A percentile compares a stretch with the other conserved stretches of the same genome.
Conservation (phyloP, 83 land plant species). For the Diphasiastrum complanatum region DNA sequence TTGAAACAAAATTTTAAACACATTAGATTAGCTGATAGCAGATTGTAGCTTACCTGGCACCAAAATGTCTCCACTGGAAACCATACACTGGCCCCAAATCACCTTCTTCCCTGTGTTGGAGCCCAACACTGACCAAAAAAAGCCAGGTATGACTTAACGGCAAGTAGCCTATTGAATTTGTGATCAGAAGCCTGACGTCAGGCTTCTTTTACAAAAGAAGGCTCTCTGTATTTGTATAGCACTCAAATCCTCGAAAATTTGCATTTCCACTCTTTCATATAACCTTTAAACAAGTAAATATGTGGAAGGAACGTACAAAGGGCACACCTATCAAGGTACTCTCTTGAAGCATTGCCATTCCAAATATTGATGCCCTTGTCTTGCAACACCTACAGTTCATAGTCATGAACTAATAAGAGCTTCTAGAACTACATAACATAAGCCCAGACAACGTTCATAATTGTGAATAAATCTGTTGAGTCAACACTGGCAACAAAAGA, state of each 20-base stretch:
- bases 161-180: neutral
- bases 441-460: no score
- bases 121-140: slow-evolving; percentile 50
- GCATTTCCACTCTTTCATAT: neutral
- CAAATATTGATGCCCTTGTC: slow-evolving; percentile 90
- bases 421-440: neutral
- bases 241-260: neutral
- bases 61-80: slow-evolving; percentile 99
- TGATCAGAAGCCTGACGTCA: neutral
- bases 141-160: neutral
- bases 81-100: slow-evolving; percentile 98
- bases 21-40: neutral
- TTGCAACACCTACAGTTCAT: slow-evolving; percentile 57
- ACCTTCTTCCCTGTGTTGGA: slow-evolving; percentile 78
- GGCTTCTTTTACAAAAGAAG: no score
- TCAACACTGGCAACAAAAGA: no score
- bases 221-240: no score
- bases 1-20: no score
- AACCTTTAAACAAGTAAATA: neutral
- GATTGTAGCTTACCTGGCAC: slow-evolving; percentile 79
- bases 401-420: neutral
- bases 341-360: slow-evolving; percentile 96
- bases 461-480: no score
- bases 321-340: slow-evolving; percentile 74
- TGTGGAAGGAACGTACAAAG: neutral